Base-by-base conservation (phyloP, 495 filamentous ascomycete species). In the Penicillium pulvis region DNA sequence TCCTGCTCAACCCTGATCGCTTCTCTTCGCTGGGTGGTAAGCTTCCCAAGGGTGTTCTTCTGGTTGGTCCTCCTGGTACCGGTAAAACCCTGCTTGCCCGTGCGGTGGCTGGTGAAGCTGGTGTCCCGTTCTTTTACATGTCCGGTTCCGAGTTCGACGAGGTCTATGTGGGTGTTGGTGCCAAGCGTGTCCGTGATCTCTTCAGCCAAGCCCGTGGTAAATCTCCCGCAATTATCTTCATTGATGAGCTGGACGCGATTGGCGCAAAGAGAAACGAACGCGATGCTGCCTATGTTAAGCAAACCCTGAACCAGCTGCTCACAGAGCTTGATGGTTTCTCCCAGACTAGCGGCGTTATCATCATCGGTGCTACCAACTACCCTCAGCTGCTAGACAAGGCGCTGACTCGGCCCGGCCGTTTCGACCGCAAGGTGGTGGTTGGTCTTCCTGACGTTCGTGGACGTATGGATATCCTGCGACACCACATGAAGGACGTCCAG, bases 41-140 rank as follows among this genome's bases (percentile, higher is more conserved):
- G 71, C 81, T 98, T 14, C 94, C 94, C 43, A 98, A 98, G 75
- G 94, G 94, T 81, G 91, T 98, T 64, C 81, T 98, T 44, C 83
- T 98, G 43, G 91, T 97, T 67, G 94, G 94, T 8, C 94, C 94
- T 66, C 94, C 94, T 33, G 94, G 94, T 75, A 98, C 94, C 51
- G 94, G 94, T 75, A 98, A 98, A 75, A 98, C 94, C n/a, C 83
- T 98, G 42, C 84, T 98, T 55, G 94, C 94, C 57, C 90, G 95
- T 62, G 94, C 94, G 11, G 94, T 98, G 51, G 94, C 94, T 53
- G 94, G 94, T 28, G 94, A 98, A 78, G 92, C 94, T 44, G 94
- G 94, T 57, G 95, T 98, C 20, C 94, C 94, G 1, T 98, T 97
- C 83, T 98, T 97, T 83, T 98, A 94, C 82, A 97, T 98, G 93